A percentile compares a stretch with the other conserved stretches of the same genome.
These are phyloP conservation scores for Leavenworthia alabamica DNA, from an alignment of 345 rosid genomes.

Conservation along the genomic window DNA sequence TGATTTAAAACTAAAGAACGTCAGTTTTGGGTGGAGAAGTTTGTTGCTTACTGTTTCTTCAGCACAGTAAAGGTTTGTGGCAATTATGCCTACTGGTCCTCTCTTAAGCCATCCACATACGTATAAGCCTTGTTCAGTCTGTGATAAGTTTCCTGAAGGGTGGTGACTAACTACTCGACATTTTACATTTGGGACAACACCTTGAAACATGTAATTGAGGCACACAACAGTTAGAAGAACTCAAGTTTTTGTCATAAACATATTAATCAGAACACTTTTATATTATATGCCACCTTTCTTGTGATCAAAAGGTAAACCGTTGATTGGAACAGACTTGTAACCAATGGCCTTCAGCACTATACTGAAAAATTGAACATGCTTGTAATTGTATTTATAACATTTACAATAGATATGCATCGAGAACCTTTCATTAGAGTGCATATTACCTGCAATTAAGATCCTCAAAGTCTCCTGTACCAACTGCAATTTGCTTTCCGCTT, in stretches of 20 bases:
- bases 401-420: not conserved
- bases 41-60: slow-evolving; percentile 76
- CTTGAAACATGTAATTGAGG: slow-evolving; percentile 33
- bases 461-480: slow-evolving; percentile 74
- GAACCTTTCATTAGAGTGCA: not conserved
- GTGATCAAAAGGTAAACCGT: slow-evolving; percentile 75
- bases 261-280: not conserved
- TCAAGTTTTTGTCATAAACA: not conserved
- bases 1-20: not conserved
- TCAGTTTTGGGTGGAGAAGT: not conserved
- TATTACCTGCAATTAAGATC: slow-evolving; percentile 68
- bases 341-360: slow-evolving; percentile 89
- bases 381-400: not conserved
- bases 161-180: slow-evolving; percentile 62
- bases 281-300: slow-evolving; percentile 47
- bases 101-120: slow-evolving; percentile 97
- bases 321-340: slow-evolving; percentile 69
- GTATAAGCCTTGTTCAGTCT: slow-evolving; percentile 60
- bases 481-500: slow-evolving; percentile 68
- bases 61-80: slow-evolving; percentile 81
- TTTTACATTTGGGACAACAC: slow-evolving; percentile 59
- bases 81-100: slow-evolving; percentile 89
- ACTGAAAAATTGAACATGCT: slow-evolving; percentile 38
- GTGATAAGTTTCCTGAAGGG: slow-evolving; percentile 36
- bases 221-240: not conserved